A percentile compares a stretch with the other conserved stretches of the same genome.
Evolutionary conservation across 345 rosid genomes (phyloP).

Genomic region (Excoecaria cochinchinensis): DNA sequence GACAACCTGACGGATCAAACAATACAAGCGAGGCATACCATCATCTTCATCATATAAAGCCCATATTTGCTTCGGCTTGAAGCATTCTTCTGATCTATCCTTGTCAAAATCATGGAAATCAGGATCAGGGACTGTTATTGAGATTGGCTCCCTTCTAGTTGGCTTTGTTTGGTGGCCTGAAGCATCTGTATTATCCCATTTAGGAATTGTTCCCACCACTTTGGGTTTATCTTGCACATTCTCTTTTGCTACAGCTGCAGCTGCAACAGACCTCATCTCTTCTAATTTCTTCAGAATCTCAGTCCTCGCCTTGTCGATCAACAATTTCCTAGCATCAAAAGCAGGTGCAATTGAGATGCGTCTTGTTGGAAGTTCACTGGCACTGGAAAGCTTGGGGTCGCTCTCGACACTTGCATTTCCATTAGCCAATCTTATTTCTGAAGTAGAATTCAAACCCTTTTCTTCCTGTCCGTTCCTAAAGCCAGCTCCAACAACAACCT

Average conservation of each 20-base stretch:
- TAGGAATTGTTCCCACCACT: constrained; percentile 32
- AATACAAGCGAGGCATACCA: constrained; percentile 96
- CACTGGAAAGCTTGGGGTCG: constrained; percentile 45
- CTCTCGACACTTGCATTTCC: constrained; percentile 33
- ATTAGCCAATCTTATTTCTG: constrained; percentile 41
- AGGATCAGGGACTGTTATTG: constrained; percentile 83
- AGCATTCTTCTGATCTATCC: constrained; percentile 87
- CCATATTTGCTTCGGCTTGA: constrained; percentile 92
- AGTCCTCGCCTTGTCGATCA: constrained; percentile 72
- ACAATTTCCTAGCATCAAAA: constrained; percentile 78
- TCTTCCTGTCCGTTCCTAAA: constrained; percentile 59
- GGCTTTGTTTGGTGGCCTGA: constrained; percentile 36
- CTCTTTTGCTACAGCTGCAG: constrained; percentile 39
- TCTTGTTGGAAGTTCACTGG: constrained; percentile 45
- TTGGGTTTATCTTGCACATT: constrained; percentile 35
- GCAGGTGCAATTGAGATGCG: constrained; percentile 57
- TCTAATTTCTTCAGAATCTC: constrained; percentile 65
- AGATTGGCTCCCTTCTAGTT: constrained; percentile 44
- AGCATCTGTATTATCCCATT: constrained; percentile 22
- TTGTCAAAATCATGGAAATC: constrained; percentile 96
- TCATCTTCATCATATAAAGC: constrained; percentile 96
- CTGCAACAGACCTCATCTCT: constrained; percentile 51
- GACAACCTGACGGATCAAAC: constrained; percentile 77
- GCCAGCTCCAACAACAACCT: constrained; percentile 47
- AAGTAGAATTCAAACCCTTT: constrained; percentile 35